Evolutionary conservation across 192 early-diverging fungal genomes (phyloP), one percentile per base, ranked within the genome.

Genomic region (Jimgerdemannia flammicorona): DNA sequence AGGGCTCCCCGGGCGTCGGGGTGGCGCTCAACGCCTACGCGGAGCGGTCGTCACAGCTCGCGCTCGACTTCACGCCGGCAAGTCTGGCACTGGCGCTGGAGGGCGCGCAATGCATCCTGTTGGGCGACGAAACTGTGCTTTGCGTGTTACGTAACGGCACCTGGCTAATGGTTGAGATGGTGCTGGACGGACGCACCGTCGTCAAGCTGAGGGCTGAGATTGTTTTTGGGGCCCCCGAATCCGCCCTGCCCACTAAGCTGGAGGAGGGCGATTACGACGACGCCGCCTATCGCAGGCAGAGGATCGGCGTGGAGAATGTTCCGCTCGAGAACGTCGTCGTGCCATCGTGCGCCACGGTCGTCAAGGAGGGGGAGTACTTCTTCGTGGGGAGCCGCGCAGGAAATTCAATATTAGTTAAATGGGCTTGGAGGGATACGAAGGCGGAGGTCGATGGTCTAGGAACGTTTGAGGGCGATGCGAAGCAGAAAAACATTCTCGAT

Each of bases 111-210:
- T 82, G 86, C 29, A 84, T 87, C 18, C 88, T 93, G 43, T 75
- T 98, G 20, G 90, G 90, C 64, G 87, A 89, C 18, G 89, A 93
- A 65, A 90, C 90, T 19, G 72, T 96, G 66, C 82, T 95, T 3
- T 79, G 96, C 68, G 90, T 92, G 63, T 81, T 93, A 8, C 82
- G 91, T 49, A 84, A 86, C 70, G 98, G 97, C 0, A 87, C 90
- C 43, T 85, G 93, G 79, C 84, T 94, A 20, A 74, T 91, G 44
- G 86, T 96, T 11, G 87, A 93, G 44, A 80, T 98, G 71, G 88
- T 77, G 63, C 88, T 86, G 78, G 93, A 87, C 83, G 97, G 96
- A 70, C 84, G 86, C 63, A 93, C 93, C 18, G 92, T 99, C 6
- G 90, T 91, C 41, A 85, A 88, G 40, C 91, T 99, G 63, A 78